These are phyloP conservation scores for Calocera cornea DNA, from an alignment of 768 basidiomycete species.

Conservation along the genomic window DNA sequence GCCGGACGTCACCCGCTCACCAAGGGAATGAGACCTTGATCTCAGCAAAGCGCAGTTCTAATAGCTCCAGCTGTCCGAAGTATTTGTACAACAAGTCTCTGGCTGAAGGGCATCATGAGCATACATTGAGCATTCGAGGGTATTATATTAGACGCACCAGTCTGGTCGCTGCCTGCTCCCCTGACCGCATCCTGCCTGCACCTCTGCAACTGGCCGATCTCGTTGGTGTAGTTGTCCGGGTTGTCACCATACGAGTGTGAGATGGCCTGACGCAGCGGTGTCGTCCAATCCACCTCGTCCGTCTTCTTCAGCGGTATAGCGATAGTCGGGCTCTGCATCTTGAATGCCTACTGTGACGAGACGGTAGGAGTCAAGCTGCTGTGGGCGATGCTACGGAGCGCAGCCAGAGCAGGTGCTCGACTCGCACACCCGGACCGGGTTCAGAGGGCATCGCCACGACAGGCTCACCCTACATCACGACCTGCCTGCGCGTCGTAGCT, in stretches of 20 bases:
- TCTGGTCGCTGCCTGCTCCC: conserved; percentile 89
- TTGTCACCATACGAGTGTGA: conserved; percentile 86
- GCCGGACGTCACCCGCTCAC: conserved; percentile 16
- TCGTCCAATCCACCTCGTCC: conserved; percentile 92
- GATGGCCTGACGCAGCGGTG: conserved; percentile 72
- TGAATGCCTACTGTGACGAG: conserved; percentile 11
- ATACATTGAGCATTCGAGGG: background rate
- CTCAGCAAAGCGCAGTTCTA: conserved; percentile 93
- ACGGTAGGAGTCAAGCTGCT: background rate
- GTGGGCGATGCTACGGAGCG: background rate
- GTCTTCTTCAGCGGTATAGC: conserved; percentile 90
- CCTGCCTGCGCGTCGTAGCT: conserved; percentile 63
- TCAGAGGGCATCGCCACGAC: background rate
- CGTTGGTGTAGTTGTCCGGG: conserved; percentile 75
- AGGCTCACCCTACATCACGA: conserved; percentile 23
- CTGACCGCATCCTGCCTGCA: conserved; percentile 92
- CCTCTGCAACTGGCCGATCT: conserved; percentile 72
- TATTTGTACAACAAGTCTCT: conserved; percentile 96
- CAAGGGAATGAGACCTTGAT: conserved; percentile 93
- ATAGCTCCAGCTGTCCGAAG: conserved; percentile 94
- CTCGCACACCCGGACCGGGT: background rate
- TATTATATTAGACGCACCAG: conserved; percentile 42
- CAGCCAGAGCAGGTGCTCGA: background rate
- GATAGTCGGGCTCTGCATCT: conserved; percentile 49
- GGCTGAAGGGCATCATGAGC: conserved; percentile 31